Base-by-base conservation (phyloP, 306 rosid species). In the Rosa multiflora region DNA sequence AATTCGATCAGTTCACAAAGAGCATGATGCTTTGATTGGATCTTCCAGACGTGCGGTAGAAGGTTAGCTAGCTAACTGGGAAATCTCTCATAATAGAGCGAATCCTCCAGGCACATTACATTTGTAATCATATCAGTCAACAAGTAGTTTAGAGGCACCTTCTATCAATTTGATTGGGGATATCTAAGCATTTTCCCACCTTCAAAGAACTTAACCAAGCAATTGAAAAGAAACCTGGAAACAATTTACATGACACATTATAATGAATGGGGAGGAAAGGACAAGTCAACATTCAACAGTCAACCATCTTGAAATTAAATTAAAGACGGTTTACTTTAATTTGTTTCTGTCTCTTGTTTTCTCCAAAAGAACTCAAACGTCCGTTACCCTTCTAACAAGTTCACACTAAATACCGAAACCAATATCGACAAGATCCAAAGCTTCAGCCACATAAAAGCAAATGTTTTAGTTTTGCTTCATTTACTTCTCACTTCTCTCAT, bases 221-320 rank as follows among this genome's bases (percentile, higher is more conserved):
- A 59, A 59, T 59, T 59, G 15, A 10, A 26, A 10, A 10, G 67
- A 61, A 61, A 61, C 37, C 23, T 3, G 5, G 66, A 10, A 10
- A 59, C 17, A 59, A 59, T 23, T 21, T 59, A 23, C 66, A 23
- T 21, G 66, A 23, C 5, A 29, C 29, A 10, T 32, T 8, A 7
- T 56, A 0, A 11, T 11, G 67, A 61, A 61, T 4, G 66, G 68
- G 18, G 29, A 29, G 67, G 39, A 32, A 63, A 43, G 29, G 15
- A 8, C 12, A 69, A 68, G 85, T 86, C 87, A 83, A 56, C 68
- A 66, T 74, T 86, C 78, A 77, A 81, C 70, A 67, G 82, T 86
- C 85, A 71, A 83, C 32, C 64, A 29, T 39, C 11, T 78, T 26
- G 74, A 83, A 73, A 64, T 64, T 6, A 83, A 71, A 20, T 5